Base-by-base conservation (phyloP, 495 filamentous ascomycete genomes). In the Rostrohypoxylon terebratum region DNA sequence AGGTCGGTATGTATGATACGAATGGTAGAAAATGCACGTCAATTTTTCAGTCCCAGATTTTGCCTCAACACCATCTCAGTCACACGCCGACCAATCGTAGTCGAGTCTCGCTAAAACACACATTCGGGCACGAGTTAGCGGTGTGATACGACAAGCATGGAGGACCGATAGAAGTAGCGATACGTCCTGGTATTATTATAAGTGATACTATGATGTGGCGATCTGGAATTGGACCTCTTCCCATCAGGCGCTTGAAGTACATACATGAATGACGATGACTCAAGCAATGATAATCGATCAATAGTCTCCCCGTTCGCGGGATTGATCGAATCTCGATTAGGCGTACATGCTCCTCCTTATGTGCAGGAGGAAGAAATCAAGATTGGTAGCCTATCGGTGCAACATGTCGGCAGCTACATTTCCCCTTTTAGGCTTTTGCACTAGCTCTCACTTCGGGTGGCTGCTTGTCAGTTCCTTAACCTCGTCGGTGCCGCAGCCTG, bases 91-190 rank as follows among this genome's bases (percentile, higher is more conserved):
- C 71, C 65, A 73, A 69, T 69, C 61, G 60, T 5, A 20, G 36
- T 4, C 2, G 9, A 59, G 50, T 59, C 42, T 69, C 33, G 61
- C 48, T 14, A 21, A 40, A 53, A 53, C 9, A 50, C 57, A 36
- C 48, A 50, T 63, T 59, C 20, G 36, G 33, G 10, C 23, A 4
- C 66, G 71, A 68, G 71, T 74, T 74, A 61, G 71, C 71, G 71
- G 66, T 74, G 71, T 74, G 71, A 74, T 74, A 31, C 5, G 58
- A 66, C 61, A 59, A 48, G 61, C 71, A 74, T 61, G 33, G n/a
- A 69, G 63, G 33, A 33, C 47, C 47, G 33, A 51, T 21, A 51
- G 47, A 51, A 51, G 47, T n/a, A 53, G 47, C 25, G 11, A 50
- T 50, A 21, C 47, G 47, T 50, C 14, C 47, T 50, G 11, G 28